Percentiles rank a stretch among this genome's conserved stretches.
Conservation (phyloP, 305 asterid genomes). For the Fraxinus latifolia region DNA sequence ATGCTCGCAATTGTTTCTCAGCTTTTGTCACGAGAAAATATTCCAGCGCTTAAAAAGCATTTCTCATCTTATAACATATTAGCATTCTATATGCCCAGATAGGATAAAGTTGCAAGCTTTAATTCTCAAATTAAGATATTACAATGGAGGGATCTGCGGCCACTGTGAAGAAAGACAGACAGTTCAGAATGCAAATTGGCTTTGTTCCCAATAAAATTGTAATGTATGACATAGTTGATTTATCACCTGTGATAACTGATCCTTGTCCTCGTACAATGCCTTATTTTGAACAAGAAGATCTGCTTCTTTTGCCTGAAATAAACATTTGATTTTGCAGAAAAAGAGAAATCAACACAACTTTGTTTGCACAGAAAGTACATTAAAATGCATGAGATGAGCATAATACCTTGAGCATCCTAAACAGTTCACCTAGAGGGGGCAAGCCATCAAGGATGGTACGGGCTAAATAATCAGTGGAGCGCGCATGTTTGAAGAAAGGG, state of each 20-base stretch:
- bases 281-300: slow-evolving; percentile 74
- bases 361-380: slow-evolving; percentile 22
- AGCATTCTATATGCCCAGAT: neutral
- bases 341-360: slow-evolving; percentile 4
- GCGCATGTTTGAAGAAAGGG: slow-evolving; percentile 79
- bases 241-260: slow-evolving; percentile 87
- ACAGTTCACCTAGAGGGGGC: slow-evolving; percentile 90
- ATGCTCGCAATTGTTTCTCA: neutral
- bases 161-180: neutral
- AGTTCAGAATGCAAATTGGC: neutral
- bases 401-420: slow-evolving; percentile 85
- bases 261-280: slow-evolving; percentile 82
- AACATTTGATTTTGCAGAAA: slow-evolving; percentile 17
- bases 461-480: slow-evolving; percentile 60
- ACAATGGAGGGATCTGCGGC: neutral
- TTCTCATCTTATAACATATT: neutral
- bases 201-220: neutral
- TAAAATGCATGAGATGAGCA: slow-evolving; percentile 37
- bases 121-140: neutral
- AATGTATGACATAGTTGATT: slow-evolving; percentile 17
- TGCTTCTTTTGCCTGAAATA: slow-evolving; percentile 84
- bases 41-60: neutral
- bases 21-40: neutral
- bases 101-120: neutral
- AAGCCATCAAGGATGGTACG: slow-evolving; percentile 69